Evolutionary conservation across 1,284 basidiomycete species (phyloP).

Genomic region (Microbotryum scabiosae): DNA sequence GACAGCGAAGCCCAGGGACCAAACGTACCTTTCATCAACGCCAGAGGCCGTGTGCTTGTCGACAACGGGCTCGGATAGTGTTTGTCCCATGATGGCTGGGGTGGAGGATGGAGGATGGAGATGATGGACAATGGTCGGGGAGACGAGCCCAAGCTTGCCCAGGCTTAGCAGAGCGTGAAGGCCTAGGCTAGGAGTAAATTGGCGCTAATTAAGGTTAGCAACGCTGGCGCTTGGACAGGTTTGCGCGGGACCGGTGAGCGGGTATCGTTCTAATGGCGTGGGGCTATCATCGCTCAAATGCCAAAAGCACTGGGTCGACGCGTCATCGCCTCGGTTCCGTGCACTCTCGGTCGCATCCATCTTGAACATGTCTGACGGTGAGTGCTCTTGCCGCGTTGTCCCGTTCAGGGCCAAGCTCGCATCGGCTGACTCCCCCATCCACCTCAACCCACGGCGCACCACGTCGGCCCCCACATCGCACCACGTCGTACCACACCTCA

Average conservation of each 20-base stretch:
- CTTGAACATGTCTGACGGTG: conserved; percentile 1
- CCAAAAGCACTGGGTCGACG: no score
- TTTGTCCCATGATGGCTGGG: conserved; percentile 39
- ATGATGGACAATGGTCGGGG: no score
- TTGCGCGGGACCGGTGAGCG: no score
- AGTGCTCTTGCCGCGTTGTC: background rate
- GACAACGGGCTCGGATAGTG: conserved; percentile 55
- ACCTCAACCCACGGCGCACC: background rate
- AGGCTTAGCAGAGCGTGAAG: no score
- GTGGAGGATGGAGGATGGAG: background rate
- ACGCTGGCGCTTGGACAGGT: no score
- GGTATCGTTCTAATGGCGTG: no score
- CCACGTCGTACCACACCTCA: conserved; percentile 8
- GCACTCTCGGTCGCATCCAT: background rate
- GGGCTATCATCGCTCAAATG: no score
- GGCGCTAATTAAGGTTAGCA: no score
- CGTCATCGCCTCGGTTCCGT: no score
- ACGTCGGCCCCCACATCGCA: conserved; percentile 9
- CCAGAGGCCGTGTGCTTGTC: conserved; percentile 76
- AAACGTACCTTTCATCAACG: conserved; percentile 53
- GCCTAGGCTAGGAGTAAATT: no score
- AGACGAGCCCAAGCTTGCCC: no score
- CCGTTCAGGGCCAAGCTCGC: background rate
- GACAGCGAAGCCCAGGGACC: no score
- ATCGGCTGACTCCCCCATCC: background rate